These are phyloP conservation scores for Naematelia encephala DNA, from an alignment of 768 basidiomycete genomes.

Conservation along the genomic window DNA sequence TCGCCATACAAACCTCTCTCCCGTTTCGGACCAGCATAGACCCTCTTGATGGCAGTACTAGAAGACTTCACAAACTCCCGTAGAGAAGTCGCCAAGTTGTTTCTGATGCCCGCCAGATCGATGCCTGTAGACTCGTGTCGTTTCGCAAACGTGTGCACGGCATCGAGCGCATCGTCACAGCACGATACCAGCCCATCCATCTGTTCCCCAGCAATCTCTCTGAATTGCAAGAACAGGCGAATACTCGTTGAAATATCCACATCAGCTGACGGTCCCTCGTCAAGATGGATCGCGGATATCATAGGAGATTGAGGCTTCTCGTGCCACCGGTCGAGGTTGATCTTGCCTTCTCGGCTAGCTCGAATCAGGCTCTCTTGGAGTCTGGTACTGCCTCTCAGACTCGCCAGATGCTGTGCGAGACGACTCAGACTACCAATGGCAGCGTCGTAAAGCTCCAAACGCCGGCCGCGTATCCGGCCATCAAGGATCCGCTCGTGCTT, in stretches of 20 bases:
- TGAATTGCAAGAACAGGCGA: constrained; percentile 45
- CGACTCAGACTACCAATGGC: constrained; percentile 81
- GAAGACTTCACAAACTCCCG: constrained; percentile 55
- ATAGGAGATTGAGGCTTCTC: not conserved
- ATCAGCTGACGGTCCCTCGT: constrained; percentile 11
- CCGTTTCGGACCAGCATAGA: constrained; percentile 56
- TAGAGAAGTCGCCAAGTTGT: constrained; percentile 34
- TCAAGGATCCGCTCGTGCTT: constrained; percentile 70
- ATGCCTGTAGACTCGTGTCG: constrained; percentile 6
- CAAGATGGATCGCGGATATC: constrained; percentile 8
- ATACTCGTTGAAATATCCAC: constrained; percentile 35
- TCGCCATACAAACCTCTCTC: constrained; percentile 25
- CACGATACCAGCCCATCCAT: constrained; percentile 38
- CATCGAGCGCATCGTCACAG: constrained; percentile 40
- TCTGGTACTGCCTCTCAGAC: constrained; percentile 75
- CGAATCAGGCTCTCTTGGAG: constrained; percentile 78
- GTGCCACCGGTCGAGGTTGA: constrained; percentile 18
- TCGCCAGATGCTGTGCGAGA: constrained; percentile 89
- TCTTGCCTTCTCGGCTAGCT: constrained; percentile 51
- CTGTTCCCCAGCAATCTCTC: constrained; percentile 42
- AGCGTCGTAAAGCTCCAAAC: constrained; percentile 70
- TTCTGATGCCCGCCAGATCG: constrained; percentile 22
- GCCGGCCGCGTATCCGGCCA: constrained; percentile 48
- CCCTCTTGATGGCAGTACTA: constrained; percentile 72
- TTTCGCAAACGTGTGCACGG: constrained; percentile 26